These are phyloP conservation scores for Macrophomina pseudophaseolina DNA, from an alignment of 2,329 filamentous ascomycete genomes.

Conservation along the genomic window DNA sequence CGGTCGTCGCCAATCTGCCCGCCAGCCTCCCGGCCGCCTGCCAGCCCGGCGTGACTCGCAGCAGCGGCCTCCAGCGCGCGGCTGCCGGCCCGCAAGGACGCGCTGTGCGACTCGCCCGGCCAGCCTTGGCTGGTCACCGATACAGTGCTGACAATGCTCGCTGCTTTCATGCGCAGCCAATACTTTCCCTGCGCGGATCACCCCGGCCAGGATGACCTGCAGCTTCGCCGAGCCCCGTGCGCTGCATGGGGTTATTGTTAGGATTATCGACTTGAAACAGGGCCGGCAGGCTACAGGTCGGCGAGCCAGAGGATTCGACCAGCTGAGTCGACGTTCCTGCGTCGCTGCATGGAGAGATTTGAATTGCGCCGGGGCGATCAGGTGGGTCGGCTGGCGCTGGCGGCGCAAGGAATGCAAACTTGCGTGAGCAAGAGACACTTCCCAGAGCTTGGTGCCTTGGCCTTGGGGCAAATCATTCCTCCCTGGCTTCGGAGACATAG, in stretches of 20 bases:
- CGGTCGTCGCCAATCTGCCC: constrained; percentile 30
- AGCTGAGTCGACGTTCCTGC: constrained; percentile 45
- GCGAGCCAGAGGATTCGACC: constrained; percentile 22
- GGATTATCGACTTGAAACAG: constrained; percentile 43
- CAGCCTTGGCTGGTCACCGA: constrained; percentile 33
- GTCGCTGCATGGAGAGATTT: constrained; percentile 38
- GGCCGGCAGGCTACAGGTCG: constrained; percentile 13
- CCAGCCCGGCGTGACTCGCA: constrained; percentile 32
- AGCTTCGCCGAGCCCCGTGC: constrained; percentile 44
- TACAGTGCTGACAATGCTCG: constrained; percentile 38
- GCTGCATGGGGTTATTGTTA: constrained; percentile 42
- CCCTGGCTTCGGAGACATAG: constrained; percentile 50
- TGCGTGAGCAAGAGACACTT: constrained; percentile 39
- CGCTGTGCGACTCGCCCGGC: constrained; percentile 36
- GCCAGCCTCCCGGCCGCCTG: constrained; percentile 3
- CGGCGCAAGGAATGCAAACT: constrained; percentile 47
- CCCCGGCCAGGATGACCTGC: constrained; percentile 28
- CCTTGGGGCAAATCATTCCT: constrained; percentile 43
- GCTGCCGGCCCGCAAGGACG: constrained; percentile 39
- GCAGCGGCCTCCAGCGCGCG: constrained; percentile 35
- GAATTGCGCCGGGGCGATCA: constrained; percentile 28
- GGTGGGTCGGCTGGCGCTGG: constrained; percentile 35
- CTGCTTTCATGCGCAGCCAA: constrained; percentile 35
- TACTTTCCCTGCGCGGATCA: constrained; percentile 30
- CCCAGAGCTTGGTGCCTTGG: constrained; percentile 40